Percentiles rank a stretch among this genome's conserved stretches.
Conservation (phyloP, 345 rosid genomes). For the Camelina neglecta region DNA sequence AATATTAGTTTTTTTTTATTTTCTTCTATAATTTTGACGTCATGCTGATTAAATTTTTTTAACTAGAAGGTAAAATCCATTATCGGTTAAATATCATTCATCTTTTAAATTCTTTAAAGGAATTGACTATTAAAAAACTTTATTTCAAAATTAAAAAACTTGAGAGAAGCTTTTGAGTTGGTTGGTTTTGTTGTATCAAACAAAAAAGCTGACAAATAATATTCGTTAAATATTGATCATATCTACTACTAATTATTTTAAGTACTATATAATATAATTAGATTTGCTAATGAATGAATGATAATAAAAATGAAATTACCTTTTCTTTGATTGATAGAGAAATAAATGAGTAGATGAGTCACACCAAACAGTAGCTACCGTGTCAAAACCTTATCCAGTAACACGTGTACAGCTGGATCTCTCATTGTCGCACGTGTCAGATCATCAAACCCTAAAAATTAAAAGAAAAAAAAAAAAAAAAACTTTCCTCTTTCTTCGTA, state of each 20-base stretch:
- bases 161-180: too few species aligned
- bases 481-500: constrained; percentile 40
- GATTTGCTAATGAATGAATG: too few species aligned
- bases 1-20: background rate
- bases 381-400: constrained; percentile 61
- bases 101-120: too few species aligned
- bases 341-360: constrained; percentile 41
- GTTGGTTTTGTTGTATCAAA: too few species aligned
- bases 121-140: too few species aligned
- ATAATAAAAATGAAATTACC: background rate
- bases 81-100: too few species aligned
- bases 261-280: too few species aligned
- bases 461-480: constrained; percentile 33
- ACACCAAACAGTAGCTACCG: constrained; percentile 43
- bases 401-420: constrained; percentile 69
- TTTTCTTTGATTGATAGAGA: background rate
- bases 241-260: too few species aligned
- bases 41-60: background rate
- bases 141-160: too few species aligned
- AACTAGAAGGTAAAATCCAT: background rate
- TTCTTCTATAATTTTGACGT: background rate
- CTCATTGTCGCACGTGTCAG: constrained; percentile 68
- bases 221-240: too few species aligned
- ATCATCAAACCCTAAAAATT: constrained; percentile 60
- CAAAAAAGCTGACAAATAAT: too few species aligned